Evolutionary conservation across 2,329 filamentous ascomycete species (phyloP).

Genomic region (Colletotrichum acutatum): DNA sequence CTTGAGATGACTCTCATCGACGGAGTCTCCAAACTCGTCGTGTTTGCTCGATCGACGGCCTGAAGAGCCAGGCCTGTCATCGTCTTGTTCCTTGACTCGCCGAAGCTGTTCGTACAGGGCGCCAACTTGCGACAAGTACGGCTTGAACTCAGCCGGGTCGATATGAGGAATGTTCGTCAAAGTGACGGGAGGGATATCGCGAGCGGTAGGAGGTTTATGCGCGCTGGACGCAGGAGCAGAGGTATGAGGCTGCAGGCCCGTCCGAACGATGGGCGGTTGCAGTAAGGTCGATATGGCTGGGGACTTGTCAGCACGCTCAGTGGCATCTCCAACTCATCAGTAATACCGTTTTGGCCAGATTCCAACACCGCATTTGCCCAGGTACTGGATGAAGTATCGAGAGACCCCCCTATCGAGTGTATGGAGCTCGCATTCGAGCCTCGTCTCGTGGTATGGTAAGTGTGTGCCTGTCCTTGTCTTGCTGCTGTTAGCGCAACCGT

Average conservation of each 20-base stretch:
- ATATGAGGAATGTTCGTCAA: slow-evolving; percentile 89
- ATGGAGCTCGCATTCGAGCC: slow-evolving; percentile 90
- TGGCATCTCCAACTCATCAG: not conserved
- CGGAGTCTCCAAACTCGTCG: slow-evolving; percentile 54
- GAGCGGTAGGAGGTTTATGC: slow-evolving; percentile 84
- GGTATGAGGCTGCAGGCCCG: slow-evolving; percentile 84
- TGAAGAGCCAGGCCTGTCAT: slow-evolving; percentile 56
- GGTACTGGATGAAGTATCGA: slow-evolving; percentile 74
- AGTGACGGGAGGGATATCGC: slow-evolving; percentile 93
- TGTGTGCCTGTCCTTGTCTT: slow-evolving; percentile 57
- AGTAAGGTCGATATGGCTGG: slow-evolving; percentile 92
- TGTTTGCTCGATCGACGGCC: slow-evolving; percentile 50
- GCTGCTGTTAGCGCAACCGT: slow-evolving; percentile 19
- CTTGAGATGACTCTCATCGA: slow-evolving; percentile 58
- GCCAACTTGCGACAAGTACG: slow-evolving; percentile 88
- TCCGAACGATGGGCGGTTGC: slow-evolving; percentile 88
- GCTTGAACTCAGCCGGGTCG: slow-evolving; percentile 81
- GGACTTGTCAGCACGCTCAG: slow-evolving; percentile 9
- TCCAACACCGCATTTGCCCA: slow-evolving; percentile 71
- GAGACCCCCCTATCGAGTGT: slow-evolving; percentile 84
- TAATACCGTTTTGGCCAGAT: slow-evolving; percentile 82
- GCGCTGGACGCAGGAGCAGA: slow-evolving; percentile 74
- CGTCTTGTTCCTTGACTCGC: slow-evolving; percentile 81
- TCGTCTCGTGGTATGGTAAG: slow-evolving; percentile 68
- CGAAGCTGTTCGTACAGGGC: slow-evolving; percentile 90